Conservation (phyloP, 139 green algal species). For the Zygnema circumcarinatum region DNA sequence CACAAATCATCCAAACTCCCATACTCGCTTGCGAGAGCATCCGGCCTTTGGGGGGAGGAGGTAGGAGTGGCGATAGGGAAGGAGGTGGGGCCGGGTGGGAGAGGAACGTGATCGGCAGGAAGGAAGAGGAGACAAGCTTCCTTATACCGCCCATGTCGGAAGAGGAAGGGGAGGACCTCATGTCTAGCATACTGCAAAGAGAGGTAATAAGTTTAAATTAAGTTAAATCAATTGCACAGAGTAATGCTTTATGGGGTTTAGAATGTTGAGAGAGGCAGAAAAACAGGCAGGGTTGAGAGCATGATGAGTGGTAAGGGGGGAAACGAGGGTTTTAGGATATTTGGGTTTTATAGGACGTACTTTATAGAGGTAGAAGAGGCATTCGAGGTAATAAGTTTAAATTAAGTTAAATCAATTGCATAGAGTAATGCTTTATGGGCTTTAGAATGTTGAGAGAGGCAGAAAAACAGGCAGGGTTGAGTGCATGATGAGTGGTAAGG, state of each 20-base stretch:
- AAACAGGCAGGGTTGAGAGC: too few species aligned
- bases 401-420: not conserved
- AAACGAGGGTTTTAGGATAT: too few species aligned
- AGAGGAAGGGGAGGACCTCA: conserved; percentile 54
- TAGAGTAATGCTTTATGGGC: too few species aligned
- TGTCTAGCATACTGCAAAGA: conserved; percentile 37
- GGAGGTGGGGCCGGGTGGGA: conserved; percentile 11
- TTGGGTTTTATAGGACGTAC: too few species aligned
- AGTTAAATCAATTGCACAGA: not conserved
- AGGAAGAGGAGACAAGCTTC: conserved; percentile 53
- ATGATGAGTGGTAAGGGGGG: not conserved
- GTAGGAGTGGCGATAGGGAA: conserved; percentile 8
- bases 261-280: too few species aligned
- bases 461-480: too few species aligned
- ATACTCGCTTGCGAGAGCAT: conserved; percentile 26
- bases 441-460: too few species aligned
- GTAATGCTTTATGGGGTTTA: too few species aligned
- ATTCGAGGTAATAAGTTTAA: conserved; percentile 29
- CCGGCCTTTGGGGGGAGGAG: conserved; percentile 16
- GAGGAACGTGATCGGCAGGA: conserved; percentile 28
- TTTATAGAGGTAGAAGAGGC: conserved; percentile 35
- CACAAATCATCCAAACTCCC: conserved; percentile 54
- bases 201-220: not conserved
- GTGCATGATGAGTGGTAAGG: not conserved
- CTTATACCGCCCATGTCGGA: conserved; percentile 49